These are phyloP conservation scores for Albizia julibrissin DNA, from an alignment of 306 rosid genomes.

Conservation along the genomic window DNA sequence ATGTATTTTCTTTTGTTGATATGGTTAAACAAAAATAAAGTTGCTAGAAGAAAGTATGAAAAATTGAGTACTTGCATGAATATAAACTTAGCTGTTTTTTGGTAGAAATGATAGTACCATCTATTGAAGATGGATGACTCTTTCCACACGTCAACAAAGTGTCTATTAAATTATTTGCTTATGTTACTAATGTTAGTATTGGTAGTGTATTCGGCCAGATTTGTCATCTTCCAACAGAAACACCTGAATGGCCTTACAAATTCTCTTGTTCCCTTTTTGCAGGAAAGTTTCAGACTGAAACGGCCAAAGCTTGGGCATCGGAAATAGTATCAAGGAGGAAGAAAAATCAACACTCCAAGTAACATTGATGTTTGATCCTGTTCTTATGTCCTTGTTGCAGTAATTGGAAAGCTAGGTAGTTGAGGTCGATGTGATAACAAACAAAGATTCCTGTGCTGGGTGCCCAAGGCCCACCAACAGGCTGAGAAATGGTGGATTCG, in stretches of 20 bases:
- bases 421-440: background rate
- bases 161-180: slow-evolving; percentile 14
- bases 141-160: background rate
- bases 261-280: slow-evolving; percentile 15
- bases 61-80: too few species aligned
- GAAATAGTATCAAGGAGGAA: slow-evolving; percentile 76
- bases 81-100: too few species aligned
- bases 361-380: background rate
- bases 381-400: background rate
- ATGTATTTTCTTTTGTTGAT: too few species aligned
- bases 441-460: background rate
- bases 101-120: background rate
- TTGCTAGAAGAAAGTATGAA: too few species aligned
- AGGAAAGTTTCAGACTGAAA: slow-evolving; percentile 91
- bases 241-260: background rate
- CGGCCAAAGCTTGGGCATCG: slow-evolving; percentile 88
- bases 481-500: slow-evolving; percentile 21
- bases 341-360: slow-evolving; percentile 2
- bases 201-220: background rate
- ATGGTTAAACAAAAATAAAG: too few species aligned
- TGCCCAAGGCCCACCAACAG: background rate
- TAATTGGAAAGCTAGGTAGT: background rate
- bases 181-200: background rate
- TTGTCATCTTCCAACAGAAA: background rate
- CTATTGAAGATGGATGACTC: background rate